Evolutionary conservation across 83 land plant species (phyloP).

Genomic region (Thuja plicata): DNA sequence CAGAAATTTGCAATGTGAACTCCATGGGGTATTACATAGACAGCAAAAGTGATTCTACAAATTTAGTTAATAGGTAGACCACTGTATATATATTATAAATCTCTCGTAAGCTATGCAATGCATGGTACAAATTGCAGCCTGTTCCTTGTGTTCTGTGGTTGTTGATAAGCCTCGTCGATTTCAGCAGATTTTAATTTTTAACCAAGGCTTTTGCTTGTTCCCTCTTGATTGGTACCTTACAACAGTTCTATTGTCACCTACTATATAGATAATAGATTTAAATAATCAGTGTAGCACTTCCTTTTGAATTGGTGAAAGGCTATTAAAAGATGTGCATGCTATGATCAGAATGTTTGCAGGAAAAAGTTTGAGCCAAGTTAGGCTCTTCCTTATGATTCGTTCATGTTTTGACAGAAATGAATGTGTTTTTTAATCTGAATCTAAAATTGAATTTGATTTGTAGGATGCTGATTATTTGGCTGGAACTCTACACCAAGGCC

Average conservation of each 20-base stretch:
- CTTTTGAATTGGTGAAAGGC: neutral
- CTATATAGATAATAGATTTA: neutral
- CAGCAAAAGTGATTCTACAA: neutral
- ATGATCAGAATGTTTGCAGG: neutral
- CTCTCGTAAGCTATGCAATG: neutral
- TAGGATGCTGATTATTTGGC: neutral
- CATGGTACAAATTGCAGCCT: neutral
- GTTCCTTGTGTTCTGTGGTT: neutral
- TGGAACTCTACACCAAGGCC: neutral
- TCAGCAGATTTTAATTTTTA: neutral
- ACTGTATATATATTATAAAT: neutral
- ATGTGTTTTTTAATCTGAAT: neutral
- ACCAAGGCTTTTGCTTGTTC: neutral
- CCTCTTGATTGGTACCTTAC: neutral
- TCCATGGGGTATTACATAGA: neutral
- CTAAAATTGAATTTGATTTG: neutral
- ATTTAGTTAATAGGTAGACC: neutral
- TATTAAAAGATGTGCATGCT: neutral
- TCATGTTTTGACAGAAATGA: neutral
- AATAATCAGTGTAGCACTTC: neutral
- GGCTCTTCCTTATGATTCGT: neutral
- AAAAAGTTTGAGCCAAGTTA: neutral
- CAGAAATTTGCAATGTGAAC: neutral
- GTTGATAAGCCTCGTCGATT: neutral
- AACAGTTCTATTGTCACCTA: neutral